Conservation (phyloP, 805 yeast genomes). For the Starmerella scarabaei region DNA sequence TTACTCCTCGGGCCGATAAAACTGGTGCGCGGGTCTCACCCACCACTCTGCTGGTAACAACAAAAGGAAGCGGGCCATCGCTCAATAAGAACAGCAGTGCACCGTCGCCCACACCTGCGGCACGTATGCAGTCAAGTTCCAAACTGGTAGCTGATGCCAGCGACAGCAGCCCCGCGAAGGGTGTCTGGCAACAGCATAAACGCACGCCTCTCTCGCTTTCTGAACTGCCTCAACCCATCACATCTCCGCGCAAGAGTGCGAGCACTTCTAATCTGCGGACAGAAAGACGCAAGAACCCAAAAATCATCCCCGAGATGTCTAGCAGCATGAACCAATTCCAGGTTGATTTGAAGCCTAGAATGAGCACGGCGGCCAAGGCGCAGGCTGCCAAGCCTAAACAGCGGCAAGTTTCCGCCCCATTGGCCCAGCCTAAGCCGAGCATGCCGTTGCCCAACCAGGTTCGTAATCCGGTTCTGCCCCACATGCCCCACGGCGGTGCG, state of each 20-base stretch:
- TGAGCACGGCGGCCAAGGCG: not conserved
- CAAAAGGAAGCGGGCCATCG: constrained; percentile 1
- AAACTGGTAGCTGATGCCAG: constrained; percentile 25
- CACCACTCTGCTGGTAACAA: constrained; percentile 16
- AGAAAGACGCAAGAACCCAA: constrained; percentile 13
- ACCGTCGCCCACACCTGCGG: constrained; percentile 26
- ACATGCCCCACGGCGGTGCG: too few species aligned
- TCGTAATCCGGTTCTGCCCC: too few species aligned
- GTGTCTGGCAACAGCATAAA: constrained; percentile 19
- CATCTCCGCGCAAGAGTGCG: constrained; percentile 14
- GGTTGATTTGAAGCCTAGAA: constrained; percentile 21
- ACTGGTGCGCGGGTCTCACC: constrained; percentile 14
- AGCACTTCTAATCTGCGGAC: constrained; percentile 10
- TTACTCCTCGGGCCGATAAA: constrained; percentile 8
- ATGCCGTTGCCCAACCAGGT: not conserved
- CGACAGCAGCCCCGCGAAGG: constrained; percentile 26
- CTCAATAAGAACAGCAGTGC: not conserved
- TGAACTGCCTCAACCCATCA: constrained; percentile 9
- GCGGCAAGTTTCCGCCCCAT: not conserved
- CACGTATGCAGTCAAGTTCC: constrained; percentile 21
- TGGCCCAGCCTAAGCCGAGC: not conserved
- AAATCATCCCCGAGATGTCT: constrained; percentile 23
- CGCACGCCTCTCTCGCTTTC: constrained; percentile 7
- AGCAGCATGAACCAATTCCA: constrained; percentile 25
- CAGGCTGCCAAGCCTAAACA: not conserved